Evolutionary conservation across 2,329 filamentous ascomycete species (phyloP), one percentile per base, ranked within the genome.

Genomic region (Xylariaceae sp.): DNA sequence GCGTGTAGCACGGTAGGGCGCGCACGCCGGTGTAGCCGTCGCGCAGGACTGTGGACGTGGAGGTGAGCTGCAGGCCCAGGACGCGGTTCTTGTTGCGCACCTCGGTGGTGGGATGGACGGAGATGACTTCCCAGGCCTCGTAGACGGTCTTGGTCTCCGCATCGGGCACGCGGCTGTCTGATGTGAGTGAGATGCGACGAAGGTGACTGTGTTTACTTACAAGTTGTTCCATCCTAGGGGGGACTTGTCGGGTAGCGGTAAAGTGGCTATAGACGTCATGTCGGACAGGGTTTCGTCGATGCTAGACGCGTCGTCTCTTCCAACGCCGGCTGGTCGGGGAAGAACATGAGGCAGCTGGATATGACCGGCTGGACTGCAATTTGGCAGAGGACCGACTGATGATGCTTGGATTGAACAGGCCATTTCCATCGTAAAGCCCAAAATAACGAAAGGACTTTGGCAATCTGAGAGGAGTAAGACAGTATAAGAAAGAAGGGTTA

Each of bases 11-110:
- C 7, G 48, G 46, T 12, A 47, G 40, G 2, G 50, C 39, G 8
- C 50, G 44, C 12, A 53, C 46, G 4, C 48, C 48, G 2, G 46
- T 45, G 39, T 51, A 51, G 1, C 42, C 44, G 19, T 51, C 47
- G 22, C 41, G 42, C 4, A 37, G 26, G 2, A 43, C 31, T 16
- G 34, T 41, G 18, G 44, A 44, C 7, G 24, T 44, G 11, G 42
- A 37, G 9, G 26, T 9, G 3, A 53, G 4, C 4, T 40, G 37
- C 4, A 53, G 9, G 16, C 50, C 48, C 4, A 49, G 19, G 4
- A 53, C 30, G 9, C 37, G 29, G 13, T 30, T 49, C 28, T 19
- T 29, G 4, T 16, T 40, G 4, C 42, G 35, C 13, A 46, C 38
- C 19, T 53, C 48, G n/a, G 15, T 39, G 7, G 50, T 51, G 12